These are phyloP conservation scores for Prototheca stagnorum DNA, from an alignment of 163 green algal species.

Conservation along the genomic window DNA sequence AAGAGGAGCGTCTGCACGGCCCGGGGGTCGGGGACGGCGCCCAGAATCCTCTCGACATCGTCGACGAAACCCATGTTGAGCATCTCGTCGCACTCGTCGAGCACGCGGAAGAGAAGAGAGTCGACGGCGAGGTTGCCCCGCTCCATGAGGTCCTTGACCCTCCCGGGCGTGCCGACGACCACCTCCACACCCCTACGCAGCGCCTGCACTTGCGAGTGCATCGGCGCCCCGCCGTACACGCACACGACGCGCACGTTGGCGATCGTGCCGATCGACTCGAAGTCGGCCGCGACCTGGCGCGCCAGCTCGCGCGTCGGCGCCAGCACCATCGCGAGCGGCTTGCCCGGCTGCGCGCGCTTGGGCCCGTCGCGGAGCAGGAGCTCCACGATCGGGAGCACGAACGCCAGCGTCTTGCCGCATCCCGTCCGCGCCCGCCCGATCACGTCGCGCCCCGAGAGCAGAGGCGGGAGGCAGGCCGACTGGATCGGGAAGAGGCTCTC, in stretches of 20 bases:
- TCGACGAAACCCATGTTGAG: slow-evolving; percentile 99
- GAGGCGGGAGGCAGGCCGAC: slow-evolving; percentile 40
- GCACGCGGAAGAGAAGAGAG: slow-evolving; percentile 55
- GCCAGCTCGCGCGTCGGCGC: slow-evolving; percentile 92
- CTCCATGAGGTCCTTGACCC: slow-evolving; percentile 72
- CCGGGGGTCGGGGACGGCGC: slow-evolving; percentile 11
- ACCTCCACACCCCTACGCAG: slow-evolving; percentile 63
- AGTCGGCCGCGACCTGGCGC: slow-evolving; percentile 89
- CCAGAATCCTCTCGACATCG: slow-evolving; percentile 93
- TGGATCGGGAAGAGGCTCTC: slow-evolving; percentile 43
- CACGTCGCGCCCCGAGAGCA: slow-evolving; percentile 69
- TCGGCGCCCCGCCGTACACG: slow-evolving; percentile 72
- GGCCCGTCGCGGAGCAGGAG: slow-evolving; percentile 24
- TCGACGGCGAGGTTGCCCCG: slow-evolving; percentile 43
- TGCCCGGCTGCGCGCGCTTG: slow-evolving; percentile 19
- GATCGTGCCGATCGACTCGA: slow-evolving; percentile 63
- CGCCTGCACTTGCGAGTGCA: slow-evolving; percentile 48
- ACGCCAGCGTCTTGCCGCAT: slow-evolving; percentile 94
- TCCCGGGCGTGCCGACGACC: slow-evolving; percentile 76
- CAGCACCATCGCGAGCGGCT: slow-evolving; percentile 70
- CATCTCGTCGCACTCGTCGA: slow-evolving; percentile 99
- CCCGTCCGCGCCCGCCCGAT: slow-evolving; percentile 85
- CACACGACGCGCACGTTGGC: slow-evolving; percentile 52
- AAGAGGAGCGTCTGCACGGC: slow-evolving; percentile 93
- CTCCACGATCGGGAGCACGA: slow-evolving; percentile 92